phyloP scores from a whole-genome alignment of 352 stramenopile genomes.

The Phytophthora constricta region DNA sequence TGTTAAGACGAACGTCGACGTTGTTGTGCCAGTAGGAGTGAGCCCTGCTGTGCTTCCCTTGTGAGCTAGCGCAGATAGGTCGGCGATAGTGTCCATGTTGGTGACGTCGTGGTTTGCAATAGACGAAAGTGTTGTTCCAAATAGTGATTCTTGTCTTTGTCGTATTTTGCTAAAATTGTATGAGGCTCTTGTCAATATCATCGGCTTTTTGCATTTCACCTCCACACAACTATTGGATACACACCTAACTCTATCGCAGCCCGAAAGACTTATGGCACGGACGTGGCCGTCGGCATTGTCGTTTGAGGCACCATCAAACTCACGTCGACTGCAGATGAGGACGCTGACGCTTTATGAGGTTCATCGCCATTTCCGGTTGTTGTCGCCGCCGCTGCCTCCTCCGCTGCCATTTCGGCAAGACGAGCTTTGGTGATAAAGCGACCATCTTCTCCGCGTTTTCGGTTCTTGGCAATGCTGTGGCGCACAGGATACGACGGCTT shows the following conservation, averaged over 20 bases:
- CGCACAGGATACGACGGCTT: slow-evolving; percentile 85
- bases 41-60: slow-evolving; percentile 67
- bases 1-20: slow-evolving; percentile 37
- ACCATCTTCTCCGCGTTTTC: slow-evolving; percentile 81
- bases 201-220: slow-evolving; percentile 19
- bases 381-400: slow-evolving; percentile 49
- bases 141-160: background rate
- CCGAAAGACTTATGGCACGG: slow-evolving; percentile 35
- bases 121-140: background rate
- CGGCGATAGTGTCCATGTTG: background rate
- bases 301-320: slow-evolving; percentile 29
- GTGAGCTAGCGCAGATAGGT: slow-evolving; percentile 25
- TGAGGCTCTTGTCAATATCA: background rate
- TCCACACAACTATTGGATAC: slow-evolving; percentile 27
- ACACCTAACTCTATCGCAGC: slow-evolving; percentile 32
- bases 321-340: slow-evolving; percentile 21
- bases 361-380: slow-evolving; percentile 16
- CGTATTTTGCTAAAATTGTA: background rate
- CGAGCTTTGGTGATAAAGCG: slow-evolving; percentile 84
- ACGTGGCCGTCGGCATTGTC: slow-evolving; percentile 36
- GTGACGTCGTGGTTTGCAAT: background rate
- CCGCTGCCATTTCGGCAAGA: slow-evolving; percentile 72
- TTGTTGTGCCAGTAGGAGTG: slow-evolving; percentile 48
- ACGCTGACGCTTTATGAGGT: slow-evolving; percentile 22
- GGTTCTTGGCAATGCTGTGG: slow-evolving; percentile 86